Evolutionary conservation across 208 protist genomes (phyloP).

Genomic region (Angomonas ambiguus): DNA sequence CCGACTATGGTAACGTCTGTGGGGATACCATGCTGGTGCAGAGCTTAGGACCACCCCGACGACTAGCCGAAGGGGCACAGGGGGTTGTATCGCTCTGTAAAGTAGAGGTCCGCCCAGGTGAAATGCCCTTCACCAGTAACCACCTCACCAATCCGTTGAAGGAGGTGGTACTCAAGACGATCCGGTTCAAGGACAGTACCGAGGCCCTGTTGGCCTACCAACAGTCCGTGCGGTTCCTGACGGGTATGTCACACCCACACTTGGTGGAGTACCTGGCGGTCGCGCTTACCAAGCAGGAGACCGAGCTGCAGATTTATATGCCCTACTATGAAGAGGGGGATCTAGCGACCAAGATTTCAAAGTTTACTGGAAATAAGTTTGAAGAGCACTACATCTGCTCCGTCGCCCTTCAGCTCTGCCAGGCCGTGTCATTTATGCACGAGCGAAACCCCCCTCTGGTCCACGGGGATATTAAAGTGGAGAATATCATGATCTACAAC

Average conservation of each 20-base stretch:
- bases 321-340: constrained; percentile 68
- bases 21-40: constrained; percentile 66
- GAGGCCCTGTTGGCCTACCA: constrained; percentile 46
- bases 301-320: constrained; percentile 64
- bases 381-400: constrained; percentile 54
- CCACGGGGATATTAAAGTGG: constrained; percentile 77
- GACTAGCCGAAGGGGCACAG: constrained; percentile 59
- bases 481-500: constrained; percentile 73
- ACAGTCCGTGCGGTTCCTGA: constrained; percentile 69
- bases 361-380: constrained; percentile 36
- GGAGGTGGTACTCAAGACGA: constrained; percentile 57
- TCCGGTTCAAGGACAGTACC: constrained; percentile 26
- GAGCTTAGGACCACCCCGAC: constrained; percentile 20
- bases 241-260: constrained; percentile 47
- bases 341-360: constrained; percentile 38
- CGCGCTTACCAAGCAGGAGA: constrained; percentile 41
- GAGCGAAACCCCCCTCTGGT: constrained; percentile 73
- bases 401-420: constrained; percentile 51
- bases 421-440: constrained; percentile 59
- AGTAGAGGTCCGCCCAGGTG: constrained; percentile 20
- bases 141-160: constrained; percentile 24
- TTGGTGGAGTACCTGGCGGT: constrained; percentile 76
- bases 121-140: constrained; percentile 19
- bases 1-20: constrained; percentile 46
- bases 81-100: constrained; percentile 49